These are phyloP conservation scores for Spinacia oleracea DNA, from an alignment of 179 eudicot genomes.

Conservation along the genomic window DNA sequence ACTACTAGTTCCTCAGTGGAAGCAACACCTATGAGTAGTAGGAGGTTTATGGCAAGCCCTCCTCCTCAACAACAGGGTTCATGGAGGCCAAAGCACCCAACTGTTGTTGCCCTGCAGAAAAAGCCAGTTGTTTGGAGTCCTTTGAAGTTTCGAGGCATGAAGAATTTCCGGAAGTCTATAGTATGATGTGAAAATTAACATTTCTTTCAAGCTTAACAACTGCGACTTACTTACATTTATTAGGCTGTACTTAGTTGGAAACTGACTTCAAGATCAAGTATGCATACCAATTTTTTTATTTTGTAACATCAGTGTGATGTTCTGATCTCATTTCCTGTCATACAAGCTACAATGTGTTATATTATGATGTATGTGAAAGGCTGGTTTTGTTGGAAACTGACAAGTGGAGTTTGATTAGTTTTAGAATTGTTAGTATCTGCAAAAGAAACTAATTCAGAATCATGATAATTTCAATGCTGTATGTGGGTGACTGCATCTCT, in stretches of 20 bases:
- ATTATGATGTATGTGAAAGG: too few species aligned
- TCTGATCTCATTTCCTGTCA: background rate
- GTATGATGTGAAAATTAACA: constrained; percentile 19
- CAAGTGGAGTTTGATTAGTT: too few species aligned
- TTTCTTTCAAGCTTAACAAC: background rate
- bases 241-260: too few species aligned
- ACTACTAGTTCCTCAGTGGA: constrained; percentile 34
- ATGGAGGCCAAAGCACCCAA: constrained; percentile 89
- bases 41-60: constrained; percentile 77
- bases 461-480: too few species aligned
- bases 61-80: constrained; percentile 57
- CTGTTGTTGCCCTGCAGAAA: constrained; percentile 65
- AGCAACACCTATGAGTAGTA: constrained; percentile 64
- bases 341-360: too few species aligned
- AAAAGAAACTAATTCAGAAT: too few species aligned
- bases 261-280: too few species aligned
- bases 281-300: background rate
- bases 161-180: constrained; percentile 35
- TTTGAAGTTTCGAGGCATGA: constrained; percentile 44
- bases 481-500: too few species aligned
- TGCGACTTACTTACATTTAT: background rate
- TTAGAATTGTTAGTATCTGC: too few species aligned
- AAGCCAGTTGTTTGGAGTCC: constrained; percentile 88
- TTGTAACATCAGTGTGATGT: constrained; percentile 16
- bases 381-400: too few species aligned